Evolutionary conservation across 257 asterid species (phyloP), one percentile per base, ranked within the genome.

Genomic region (Parsonsia alboflavescens): DNA sequence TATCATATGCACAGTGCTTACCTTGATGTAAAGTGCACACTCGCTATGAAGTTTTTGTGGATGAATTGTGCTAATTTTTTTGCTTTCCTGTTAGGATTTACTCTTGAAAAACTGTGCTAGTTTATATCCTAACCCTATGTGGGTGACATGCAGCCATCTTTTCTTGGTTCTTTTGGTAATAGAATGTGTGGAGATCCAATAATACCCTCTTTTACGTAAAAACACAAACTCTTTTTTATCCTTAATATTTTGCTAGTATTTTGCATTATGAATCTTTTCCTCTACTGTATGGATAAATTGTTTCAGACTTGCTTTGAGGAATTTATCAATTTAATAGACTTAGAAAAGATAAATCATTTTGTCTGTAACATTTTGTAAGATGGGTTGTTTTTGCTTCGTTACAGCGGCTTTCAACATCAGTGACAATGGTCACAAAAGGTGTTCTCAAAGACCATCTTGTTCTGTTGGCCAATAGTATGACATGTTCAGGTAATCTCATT

Each of bases 401-500:
- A 66, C 84, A 95, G 99, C 98, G 99, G 58, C 83, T 95, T 72
- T 89, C 96, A 36, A 88, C 96, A 36, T 95, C 99, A 26, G 99
- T 95, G 77, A 92, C 93, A 24, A 89, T 89, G 97, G 99, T 95
- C 33, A 92, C 99, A 44, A 95, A 92, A 85, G 99, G 98, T 67
- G 99, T 95, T 70, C 93, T 95, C 75, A 95, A 90, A 82, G 99
- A 95, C 75, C 99, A 95, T 82, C 93, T 95, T 71, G 92, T 95
- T 66, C 74, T 95, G 79, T 76, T 95, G 85, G 98, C 93, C 8
- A 92, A 92, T 81, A 92, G 95, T 88, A 95, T 95, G 99, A 92
- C 98, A 45, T 90, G 93, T 77, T 87, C 92, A 80, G 99, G 99
- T 50, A 89, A 86, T 57, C 75, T 95, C 82, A 83, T 92, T 85